Evolutionary conservation across 306 rosid species (phyloP).

Genomic region (Medicago ruthenica): DNA sequence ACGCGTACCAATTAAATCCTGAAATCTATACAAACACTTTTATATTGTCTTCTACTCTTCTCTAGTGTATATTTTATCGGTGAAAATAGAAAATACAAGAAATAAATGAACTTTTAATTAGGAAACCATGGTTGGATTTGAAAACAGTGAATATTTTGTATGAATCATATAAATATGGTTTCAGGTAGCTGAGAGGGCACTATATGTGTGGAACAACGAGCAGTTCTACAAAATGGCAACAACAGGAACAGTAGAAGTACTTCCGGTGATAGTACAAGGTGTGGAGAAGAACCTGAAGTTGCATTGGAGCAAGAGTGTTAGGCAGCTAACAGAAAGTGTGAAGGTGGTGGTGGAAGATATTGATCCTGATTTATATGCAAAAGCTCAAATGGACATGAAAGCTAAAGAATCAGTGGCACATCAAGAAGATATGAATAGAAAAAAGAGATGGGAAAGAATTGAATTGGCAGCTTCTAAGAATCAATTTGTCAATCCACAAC

Average conservation of each 20-base stretch:
- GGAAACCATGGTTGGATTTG: too few species aligned
- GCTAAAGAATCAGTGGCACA: slow-evolving; percentile 51
- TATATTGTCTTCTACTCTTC: too few species aligned
- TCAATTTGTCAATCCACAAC: slow-evolving; percentile 52
- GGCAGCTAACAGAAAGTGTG: slow-evolving; percentile 68
- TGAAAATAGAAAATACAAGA: too few species aligned
- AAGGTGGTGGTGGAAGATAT: slow-evolving; percentile 74
- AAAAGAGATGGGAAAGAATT: slow-evolving; percentile 64
- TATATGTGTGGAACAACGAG: slow-evolving; percentile 87
- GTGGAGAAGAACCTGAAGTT: slow-evolving; percentile 73
- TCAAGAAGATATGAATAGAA: slow-evolving; percentile 58
- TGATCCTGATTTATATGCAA: slow-evolving; percentile 69
- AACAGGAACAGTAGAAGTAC: slow-evolving; percentile 65
- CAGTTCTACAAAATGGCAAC: slow-evolving; percentile 79
- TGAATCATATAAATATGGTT: background rate
- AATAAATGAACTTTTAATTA: too few species aligned
- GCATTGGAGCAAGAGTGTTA: slow-evolving; percentile 81
- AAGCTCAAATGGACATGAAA: slow-evolving; percentile 57
- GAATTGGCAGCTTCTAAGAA: slow-evolving; percentile 62
- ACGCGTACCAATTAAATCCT: too few species aligned
- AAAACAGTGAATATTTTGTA: background rate
- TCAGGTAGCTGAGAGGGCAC: slow-evolving; percentile 89
- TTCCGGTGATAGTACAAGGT: slow-evolving; percentile 70
- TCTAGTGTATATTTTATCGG: too few species aligned
- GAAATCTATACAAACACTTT: too few species aligned